Evolutionary conservation across 2,329 filamentous ascomycete species (phyloP), one percentile per base, ranked within the genome.

Genomic region (Trichophaea hybrida): DNA sequence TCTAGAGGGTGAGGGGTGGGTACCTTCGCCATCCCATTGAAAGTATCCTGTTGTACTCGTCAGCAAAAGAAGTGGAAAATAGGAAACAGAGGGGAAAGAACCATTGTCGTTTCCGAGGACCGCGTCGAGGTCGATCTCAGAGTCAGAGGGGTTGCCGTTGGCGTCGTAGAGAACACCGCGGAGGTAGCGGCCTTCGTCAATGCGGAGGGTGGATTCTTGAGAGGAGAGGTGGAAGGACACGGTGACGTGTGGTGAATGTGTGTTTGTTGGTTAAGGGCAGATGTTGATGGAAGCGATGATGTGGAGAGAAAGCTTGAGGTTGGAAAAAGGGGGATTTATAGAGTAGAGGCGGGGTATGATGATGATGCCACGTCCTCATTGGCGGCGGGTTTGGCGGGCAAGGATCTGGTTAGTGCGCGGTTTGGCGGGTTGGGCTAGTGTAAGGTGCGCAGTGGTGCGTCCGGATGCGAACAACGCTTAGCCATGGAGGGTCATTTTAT

Each of bases 201-300:
- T 69, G 66, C 71, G 71, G 68, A 79, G 24, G 3, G 24, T 24
- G 24, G 24, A 75, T 63, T 76, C 64, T 50, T 73, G 59, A 51
- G 76, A 74, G 55, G 74, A 73, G 57, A 68, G 61, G 71, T 80
- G 76, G 74, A 82, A 82, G 70, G 72, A 75, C 75, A 76, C 76
- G 44, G 15, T 58, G 24, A 8, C 46, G 5, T 54, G 51, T 54
- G 51, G 31, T 54, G 10, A 15, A n/a, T 54, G 51, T 34, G 48
- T 51, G 38, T 10, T 43, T 1, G 38, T 51, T 4, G 31, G 6
- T 43, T 12, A 51, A 32, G 15, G 5, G 48, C 5, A 24, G 6
- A 7, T 51, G 48, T 13, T 13, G 48, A 15, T 13, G 31, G n/a
- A 7, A 51, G 48, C 13, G 15, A 51, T 15, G n/a, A 51, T 13